These are phyloP conservation scores for Trichopus zeylanicus DNA, from an alignment of 116 monocot species.

Conservation along the genomic window DNA sequence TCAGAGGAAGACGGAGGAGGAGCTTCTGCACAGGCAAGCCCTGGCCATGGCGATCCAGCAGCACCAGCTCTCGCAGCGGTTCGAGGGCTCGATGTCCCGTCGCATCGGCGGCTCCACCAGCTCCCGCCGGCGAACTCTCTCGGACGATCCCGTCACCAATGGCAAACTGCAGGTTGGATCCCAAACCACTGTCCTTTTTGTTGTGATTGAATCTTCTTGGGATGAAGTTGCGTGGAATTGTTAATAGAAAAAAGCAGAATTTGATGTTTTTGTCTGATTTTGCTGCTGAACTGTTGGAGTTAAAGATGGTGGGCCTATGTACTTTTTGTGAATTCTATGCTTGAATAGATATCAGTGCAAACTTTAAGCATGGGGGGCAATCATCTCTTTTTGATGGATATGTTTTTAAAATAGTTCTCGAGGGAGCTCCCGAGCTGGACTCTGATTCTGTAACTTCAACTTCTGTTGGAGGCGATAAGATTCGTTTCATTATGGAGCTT, in stretches of 20 bases:
- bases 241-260: no score
- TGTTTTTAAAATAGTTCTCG: neutral
- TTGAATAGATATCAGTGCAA: neutral
- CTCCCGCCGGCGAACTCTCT: constrained; percentile 41
- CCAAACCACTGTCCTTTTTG: neutral
- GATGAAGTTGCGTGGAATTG: no score
- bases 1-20: constrained; percentile 40
- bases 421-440: neutral
- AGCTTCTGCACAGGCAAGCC: constrained; percentile 55
- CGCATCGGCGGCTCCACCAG: constrained; percentile 61
- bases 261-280: no score
- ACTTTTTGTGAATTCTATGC: neutral
- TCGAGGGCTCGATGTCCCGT: constrained; percentile 75
- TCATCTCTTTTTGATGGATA: neutral
- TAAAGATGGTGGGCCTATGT: neutral
- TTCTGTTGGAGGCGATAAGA: neutral
- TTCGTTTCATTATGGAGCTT: no score
- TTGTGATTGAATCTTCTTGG: neutral
- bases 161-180: constrained; percentile 21
- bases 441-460: neutral
- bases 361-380: neutral
- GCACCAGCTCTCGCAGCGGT: constrained; percentile 72
- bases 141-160: constrained; percentile 43
- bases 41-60: constrained; percentile 64
- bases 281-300: no score